phyloP scores from a whole-genome alignment of 2,329 filamentous ascomycete species.

The Sporothrix variecibatus region DNA sequence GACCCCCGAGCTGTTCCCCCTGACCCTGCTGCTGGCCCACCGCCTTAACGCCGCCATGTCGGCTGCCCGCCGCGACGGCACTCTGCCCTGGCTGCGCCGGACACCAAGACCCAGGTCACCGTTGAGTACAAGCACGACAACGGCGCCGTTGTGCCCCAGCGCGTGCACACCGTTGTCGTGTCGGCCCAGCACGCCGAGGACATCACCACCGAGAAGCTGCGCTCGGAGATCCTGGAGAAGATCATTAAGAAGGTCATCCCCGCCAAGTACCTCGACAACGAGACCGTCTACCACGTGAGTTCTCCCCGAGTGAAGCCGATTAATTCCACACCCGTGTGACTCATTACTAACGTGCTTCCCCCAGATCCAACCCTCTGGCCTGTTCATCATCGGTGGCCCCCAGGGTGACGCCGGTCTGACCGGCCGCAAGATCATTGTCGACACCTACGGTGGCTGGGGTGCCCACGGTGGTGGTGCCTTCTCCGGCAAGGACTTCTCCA shows the following conservation, averaged over 20 bases:
- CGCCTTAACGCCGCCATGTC: constrained; percentile 97
- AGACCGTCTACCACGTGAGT: constrained; percentile 91
- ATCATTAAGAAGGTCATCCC: constrained; percentile 96
- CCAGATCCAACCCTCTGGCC: constrained; percentile 90
- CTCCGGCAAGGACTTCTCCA: constrained; percentile 99
- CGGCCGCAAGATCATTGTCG: constrained; percentile 98
- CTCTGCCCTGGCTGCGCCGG: constrained; percentile 89
- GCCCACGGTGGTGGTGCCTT: constrained; percentile 99
- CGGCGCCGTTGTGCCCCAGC: constrained; percentile 86
- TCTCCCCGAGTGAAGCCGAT: not conserved
- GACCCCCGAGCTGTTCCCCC: constrained; percentile 93
- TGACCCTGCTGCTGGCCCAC: constrained; percentile 93
- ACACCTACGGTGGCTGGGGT: constrained; percentile 99
- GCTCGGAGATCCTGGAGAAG: constrained; percentile 95
- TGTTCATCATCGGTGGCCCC: constrained; percentile 98
- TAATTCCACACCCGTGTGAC: not conserved
- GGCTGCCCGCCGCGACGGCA: constrained; percentile 81
- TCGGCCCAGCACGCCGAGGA: constrained; percentile 90
- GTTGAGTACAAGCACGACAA: constrained; percentile 97
- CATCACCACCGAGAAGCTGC: constrained; percentile 87
- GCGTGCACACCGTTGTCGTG: constrained; percentile 96
- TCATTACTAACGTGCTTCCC: constrained; percentile 30
- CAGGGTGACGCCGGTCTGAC: constrained; percentile 99
- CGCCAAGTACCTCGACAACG: constrained; percentile 84
- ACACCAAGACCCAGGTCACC: constrained; percentile 99